These are phyloP conservation scores for Boletellus emodensis DNA, from an alignment of 768 basidiomycete genomes.

Conservation along the genomic window DNA sequence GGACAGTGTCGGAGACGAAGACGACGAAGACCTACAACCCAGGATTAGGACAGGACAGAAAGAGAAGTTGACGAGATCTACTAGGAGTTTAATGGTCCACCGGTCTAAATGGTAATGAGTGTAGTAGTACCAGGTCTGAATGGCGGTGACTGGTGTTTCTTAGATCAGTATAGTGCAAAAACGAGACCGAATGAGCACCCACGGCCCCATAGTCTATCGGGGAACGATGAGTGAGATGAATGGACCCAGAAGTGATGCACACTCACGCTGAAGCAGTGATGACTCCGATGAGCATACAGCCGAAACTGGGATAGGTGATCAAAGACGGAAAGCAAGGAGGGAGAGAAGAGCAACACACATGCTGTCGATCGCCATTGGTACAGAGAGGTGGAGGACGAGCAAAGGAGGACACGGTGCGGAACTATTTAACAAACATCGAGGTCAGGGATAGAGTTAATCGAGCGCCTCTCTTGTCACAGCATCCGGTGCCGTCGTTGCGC, in stretches of 20 bases:
- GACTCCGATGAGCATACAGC: slow-evolving; percentile 49
- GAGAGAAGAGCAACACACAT: slow-evolving; percentile 28
- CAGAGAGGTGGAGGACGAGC: not conserved
- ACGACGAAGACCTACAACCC: slow-evolving; percentile 44
- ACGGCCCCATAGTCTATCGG: slow-evolving; percentile 49
- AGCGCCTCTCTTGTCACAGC: not conserved
- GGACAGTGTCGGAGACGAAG: slow-evolving; percentile 47
- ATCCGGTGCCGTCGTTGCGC: not conserved
- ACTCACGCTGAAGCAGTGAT: slow-evolving; percentile 47
- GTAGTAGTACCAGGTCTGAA: slow-evolving; percentile 56
- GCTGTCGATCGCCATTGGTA: slow-evolving; percentile 23
- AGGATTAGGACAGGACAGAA: not conserved
- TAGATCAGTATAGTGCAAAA: not conserved
- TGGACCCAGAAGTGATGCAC: not conserved
- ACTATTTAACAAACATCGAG: not conserved
- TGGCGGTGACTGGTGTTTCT: slow-evolving; percentile 42
- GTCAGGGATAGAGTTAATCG: not conserved
- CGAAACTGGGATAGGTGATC: slow-evolving; percentile 35
- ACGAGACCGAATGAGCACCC: slow-evolving; percentile 2
- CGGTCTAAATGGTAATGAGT: slow-evolving; percentile 44
- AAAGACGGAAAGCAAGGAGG: not conserved
- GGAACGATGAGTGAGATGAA: slow-evolving; percentile 4
- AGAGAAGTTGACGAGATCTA: slow-evolving; percentile 21
- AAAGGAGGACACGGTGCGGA: not conserved
- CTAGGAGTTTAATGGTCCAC: slow-evolving; percentile 46